These are phyloP conservation scores for Colletotrichum ledebouriae DNA, from an alignment of 2,329 filamentous ascomycete genomes.

Conservation along the genomic window DNA sequence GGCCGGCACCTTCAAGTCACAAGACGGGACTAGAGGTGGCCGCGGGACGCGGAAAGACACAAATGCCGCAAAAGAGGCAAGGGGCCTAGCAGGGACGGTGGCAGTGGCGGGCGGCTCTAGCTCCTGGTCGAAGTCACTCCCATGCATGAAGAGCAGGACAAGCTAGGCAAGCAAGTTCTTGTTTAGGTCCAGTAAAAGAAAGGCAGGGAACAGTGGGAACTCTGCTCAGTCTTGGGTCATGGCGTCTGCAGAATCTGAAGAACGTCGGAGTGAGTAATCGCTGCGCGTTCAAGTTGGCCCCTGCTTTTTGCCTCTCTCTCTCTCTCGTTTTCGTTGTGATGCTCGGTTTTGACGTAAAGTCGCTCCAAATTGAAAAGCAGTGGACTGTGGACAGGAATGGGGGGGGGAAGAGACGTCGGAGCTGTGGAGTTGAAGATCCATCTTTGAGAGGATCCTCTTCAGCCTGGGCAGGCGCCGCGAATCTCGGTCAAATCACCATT, in stretches of 20 bases:
- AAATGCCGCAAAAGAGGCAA: constrained; percentile 2
- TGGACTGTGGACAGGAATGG: background rate
- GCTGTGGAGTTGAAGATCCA: constrained; percentile 10
- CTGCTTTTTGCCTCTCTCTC: too few relatives aligned
- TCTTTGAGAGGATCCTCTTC: constrained; percentile 16
- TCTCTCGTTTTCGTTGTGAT: background rate
- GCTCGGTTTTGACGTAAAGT: background rate
- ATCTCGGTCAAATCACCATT: too few relatives aligned
- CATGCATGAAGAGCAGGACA: constrained; percentile 16
- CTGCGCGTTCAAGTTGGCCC: background rate
- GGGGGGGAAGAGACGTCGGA: constrained; percentile 3
- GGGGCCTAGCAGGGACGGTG: constrained; percentile 16
- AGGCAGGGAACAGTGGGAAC: background rate
- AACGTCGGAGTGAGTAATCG: constrained; percentile 9
- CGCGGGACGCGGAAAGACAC: constrained; percentile 10
- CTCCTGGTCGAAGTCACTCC: constrained; percentile 21
- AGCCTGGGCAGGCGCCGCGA: constrained; percentile 20
- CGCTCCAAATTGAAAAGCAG: constrained; percentile 4
- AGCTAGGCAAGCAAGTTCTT: background rate
- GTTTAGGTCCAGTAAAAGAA: too few relatives aligned
- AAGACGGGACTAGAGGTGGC: background rate
- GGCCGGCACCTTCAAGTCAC: background rate
- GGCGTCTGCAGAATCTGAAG: background rate
- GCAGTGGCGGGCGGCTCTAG: constrained; percentile 19
- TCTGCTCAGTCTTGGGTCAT: constrained; percentile 16